Conservation (phyloP, 257 asterid genomes). For the Mitragyna speciosa region DNA sequence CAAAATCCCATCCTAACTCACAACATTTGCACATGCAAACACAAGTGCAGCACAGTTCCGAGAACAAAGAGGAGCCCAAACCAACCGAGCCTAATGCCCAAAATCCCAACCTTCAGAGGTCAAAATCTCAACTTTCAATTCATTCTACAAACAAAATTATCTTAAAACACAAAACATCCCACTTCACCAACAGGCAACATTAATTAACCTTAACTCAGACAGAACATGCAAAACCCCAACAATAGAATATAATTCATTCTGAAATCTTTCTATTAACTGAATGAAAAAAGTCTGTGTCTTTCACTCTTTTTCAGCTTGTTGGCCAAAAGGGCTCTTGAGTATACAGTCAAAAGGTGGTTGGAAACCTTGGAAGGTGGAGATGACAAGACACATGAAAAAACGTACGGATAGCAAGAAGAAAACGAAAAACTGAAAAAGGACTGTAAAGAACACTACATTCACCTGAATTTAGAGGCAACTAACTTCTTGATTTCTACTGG, state of each 20-base stretch:
- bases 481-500: conserved; percentile 4
- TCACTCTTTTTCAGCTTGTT: conserved; percentile 18
- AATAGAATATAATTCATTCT: not conserved
- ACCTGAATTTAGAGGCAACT: conserved; percentile 69
- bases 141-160: conserved; percentile 1
- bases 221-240: conserved; percentile 3
- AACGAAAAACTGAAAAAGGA: conserved; percentile 23
- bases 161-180: not conserved
- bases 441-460: conserved; percentile 35
- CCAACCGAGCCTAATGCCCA: conserved; percentile 19
- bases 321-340: conserved; percentile 24
- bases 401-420: not conserved
- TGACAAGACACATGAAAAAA: conserved; percentile 23
- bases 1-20: conserved; percentile 5
- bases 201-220: not conserved
- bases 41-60: conserved; percentile 11
- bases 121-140: conserved; percentile 18
- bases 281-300: not conserved
- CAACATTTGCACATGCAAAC: not conserved
- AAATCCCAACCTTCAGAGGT: conserved; percentile 22
- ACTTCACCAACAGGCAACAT: not conserved
- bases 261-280: conserved; percentile 5
- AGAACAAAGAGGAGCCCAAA: conserved; percentile 19
- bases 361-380: not conserved
- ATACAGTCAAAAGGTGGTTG: conserved; percentile 6